Evolutionary conservation across 805 yeast species (phyloP), one percentile per base, ranked within the genome.

Genomic region (Yarrowia sp.): DNA sequence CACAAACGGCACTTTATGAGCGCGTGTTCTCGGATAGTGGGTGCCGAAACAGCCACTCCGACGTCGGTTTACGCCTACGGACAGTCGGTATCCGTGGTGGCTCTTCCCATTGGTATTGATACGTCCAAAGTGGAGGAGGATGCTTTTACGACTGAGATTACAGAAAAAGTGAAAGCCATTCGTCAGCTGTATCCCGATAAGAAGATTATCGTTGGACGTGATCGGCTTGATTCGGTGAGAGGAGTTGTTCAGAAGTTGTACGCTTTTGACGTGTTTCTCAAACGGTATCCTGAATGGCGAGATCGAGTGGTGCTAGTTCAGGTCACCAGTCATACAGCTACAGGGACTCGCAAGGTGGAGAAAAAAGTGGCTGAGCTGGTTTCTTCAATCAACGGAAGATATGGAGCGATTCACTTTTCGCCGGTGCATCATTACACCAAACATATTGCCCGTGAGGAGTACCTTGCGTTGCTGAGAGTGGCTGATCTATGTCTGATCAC

Each of bases 371-470:
- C 87, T 58, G 98, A 95, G 70, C 76, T 93, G 67, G 88, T 93
- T 5, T 82, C 88, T 45, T 85, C 83, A 64, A 93, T 95, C 73
- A 95, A 95, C 73, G 86, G 96, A 15, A 85, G 85, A 65, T 93
- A 85, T 73, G 98, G 99, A 14, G 81, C 84, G 55, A 81, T 95
- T 67, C 86, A 92, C 73, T 87, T 84, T 66, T 83, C 92, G 1
- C 99, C 99, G 0, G 91, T 95, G 38, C 89, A 90, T 71, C 97
- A 93, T 74, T 95, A 90, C 77, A 96, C 92, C 72, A 89, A 90
- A 84, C 84, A 96, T 71, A 84, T 95, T 68, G 90, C 87, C 39
- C 86, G 88, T 69, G 95, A 88, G 66, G 98, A 93, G 75, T 95
- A 95, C 75, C 80, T 89, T 66, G 97, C 98, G 0, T 78, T 95